These are phyloP conservation scores for Geotrichum histeridarum DNA, from an alignment of 1,139 yeast genomes.

Conservation along the genomic window DNA sequence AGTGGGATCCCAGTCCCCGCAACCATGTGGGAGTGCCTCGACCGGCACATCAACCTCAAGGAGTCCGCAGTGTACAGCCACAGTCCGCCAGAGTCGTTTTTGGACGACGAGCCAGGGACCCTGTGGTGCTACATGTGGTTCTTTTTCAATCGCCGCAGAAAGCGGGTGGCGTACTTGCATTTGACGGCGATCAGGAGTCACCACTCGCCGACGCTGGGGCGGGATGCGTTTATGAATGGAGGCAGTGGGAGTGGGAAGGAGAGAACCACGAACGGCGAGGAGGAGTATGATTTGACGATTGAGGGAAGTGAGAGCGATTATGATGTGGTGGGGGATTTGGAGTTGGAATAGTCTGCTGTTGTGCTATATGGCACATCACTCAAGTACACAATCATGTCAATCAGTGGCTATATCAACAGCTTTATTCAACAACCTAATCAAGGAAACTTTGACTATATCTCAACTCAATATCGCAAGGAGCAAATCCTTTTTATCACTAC, in stretches of 20 bases:
- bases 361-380: no score
- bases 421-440: no score
- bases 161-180: constrained; percentile 83
- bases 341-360: constrained; percentile 31
- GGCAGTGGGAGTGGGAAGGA: constrained; percentile 39
- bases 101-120: constrained; percentile 70
- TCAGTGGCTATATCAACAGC: no score
- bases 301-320: constrained; percentile 29
- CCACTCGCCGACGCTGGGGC: constrained; percentile 19
- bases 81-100: constrained; percentile 72
- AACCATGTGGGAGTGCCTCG: constrained; percentile 87
- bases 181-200: constrained; percentile 38
- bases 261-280: constrained; percentile 39
- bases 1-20: constrained; percentile 56
- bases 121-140: constrained; percentile 94
- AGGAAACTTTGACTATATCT: no score
- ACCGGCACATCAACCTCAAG: constrained; percentile 74
- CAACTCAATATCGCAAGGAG: no score
- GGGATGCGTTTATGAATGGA: constrained; percentile 22
- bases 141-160: constrained; percentile 81
- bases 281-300: constrained; percentile 46
- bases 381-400: no score
- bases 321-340: constrained; percentile 41
- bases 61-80: constrained; percentile 75
- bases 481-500: no score